These are phyloP conservation scores for Cryptomeria japonica DNA, from an alignment of 75 land plant genomes.

Conservation along the genomic window DNA sequence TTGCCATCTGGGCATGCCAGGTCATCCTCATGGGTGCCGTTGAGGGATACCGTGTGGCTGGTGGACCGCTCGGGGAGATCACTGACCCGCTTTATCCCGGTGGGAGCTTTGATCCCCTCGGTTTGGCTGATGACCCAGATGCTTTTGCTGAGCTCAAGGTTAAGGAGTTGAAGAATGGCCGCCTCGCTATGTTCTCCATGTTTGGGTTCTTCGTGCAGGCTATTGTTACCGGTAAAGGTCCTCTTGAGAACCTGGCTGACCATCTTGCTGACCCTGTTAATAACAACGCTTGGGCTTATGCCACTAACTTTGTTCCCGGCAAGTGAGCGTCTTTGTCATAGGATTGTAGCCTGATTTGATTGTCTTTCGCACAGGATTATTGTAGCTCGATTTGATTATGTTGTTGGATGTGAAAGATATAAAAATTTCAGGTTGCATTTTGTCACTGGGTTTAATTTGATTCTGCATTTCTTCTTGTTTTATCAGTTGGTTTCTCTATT, in stretches of 20 bases:
- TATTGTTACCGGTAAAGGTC: slow-evolving; percentile 65
- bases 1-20: slow-evolving; percentile 59
- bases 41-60: slow-evolving; percentile 56
- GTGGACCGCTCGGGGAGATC: slow-evolving; percentile 57
- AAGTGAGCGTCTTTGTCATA: slow-evolving; percentile 7
- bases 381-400: background rate
- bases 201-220: slow-evolving; percentile 69
- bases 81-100: slow-evolving; percentile 58
- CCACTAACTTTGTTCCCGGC: slow-evolving; percentile 49
- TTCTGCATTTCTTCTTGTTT: no score
- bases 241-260: slow-evolving; percentile 43
- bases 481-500: no score
- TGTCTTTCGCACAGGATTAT: no score
- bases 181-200: slow-evolving; percentile 61
- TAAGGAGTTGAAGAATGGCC: slow-evolving; percentile 52
- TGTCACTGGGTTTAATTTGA: no score
- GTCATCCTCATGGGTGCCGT: slow-evolving; percentile 60
- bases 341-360: background rate
- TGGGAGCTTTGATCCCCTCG: slow-evolving; percentile 51
- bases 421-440: no score
- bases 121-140: slow-evolving; percentile 53
- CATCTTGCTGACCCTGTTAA: slow-evolving; percentile 44
- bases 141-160: slow-evolving; percentile 58
- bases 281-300: slow-evolving; percentile 58
- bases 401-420: background rate